phyloP scores from a whole-genome alignment of 345 rosid species.

The Anastatica hierochuntica region DNA sequence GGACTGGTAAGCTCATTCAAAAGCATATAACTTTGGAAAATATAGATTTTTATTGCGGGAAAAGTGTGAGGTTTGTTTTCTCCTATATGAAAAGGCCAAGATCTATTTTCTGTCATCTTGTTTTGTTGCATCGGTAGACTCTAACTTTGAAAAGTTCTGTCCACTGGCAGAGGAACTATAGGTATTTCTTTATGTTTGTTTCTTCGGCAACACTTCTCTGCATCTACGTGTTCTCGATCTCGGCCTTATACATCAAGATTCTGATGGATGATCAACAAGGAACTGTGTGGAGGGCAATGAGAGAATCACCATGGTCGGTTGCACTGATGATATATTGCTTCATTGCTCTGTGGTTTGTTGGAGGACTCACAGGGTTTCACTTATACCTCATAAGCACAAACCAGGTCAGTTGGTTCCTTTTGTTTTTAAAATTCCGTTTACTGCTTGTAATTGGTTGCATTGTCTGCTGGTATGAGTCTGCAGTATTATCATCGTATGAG shows the following conservation, averaged over 20 bases:
- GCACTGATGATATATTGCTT: slow-evolving; percentile 73
- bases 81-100: background rate
- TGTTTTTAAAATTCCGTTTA: background rate
- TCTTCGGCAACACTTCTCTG: slow-evolving; percentile 91
- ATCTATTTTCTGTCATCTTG: background rate
- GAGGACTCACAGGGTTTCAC: slow-evolving; percentile 96
- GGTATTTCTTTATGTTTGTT: slow-evolving; percentile 93
- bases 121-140: background rate
- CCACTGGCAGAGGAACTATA: slow-evolving; percentile 84
- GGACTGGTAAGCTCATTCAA: slow-evolving; percentile 61
- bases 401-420: slow-evolving; percentile 47
- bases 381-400: slow-evolving; percentile 82
- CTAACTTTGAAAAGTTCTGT: slow-evolving; percentile 6
- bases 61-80: background rate
- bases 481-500: background rate
- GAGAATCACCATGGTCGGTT: slow-evolving; percentile 77
- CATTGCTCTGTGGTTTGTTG: slow-evolving; percentile 90
- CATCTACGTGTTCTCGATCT: slow-evolving; percentile 80
- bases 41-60: background rate
- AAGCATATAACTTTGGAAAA: background rate
- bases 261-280: slow-evolving; percentile 62
- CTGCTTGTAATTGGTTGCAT: background rate
- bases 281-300: slow-evolving; percentile 89
- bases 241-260: slow-evolving; percentile 74
- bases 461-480: background rate